A percentile compares a stretch with the other conserved stretches of the same genome.
These are phyloP conservation scores for Gymnopilus dilepis DNA, from an alignment of 768 basidiomycete genomes.

Conservation along the genomic window DNA sequence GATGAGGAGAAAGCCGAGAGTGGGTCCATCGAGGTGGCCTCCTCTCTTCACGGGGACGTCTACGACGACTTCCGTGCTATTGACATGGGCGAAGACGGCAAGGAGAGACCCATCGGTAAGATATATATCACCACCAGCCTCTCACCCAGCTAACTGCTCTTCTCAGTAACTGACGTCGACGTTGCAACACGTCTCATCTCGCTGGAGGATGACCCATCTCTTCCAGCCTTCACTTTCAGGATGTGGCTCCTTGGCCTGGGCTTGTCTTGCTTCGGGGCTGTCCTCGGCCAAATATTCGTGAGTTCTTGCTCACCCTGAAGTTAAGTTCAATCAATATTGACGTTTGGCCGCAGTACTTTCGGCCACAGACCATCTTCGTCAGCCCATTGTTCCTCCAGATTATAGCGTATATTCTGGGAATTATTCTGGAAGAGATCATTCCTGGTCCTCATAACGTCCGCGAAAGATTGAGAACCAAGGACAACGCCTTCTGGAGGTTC, in stretches of 20 bases:
- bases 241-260: conserved; percentile 61
- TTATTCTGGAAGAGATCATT: conserved; percentile 44
- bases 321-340: background rate
- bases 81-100: conserved; percentile 51
- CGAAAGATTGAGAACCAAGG: conserved; percentile 32
- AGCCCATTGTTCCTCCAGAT: conserved; percentile 57
- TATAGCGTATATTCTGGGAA: conserved; percentile 57
- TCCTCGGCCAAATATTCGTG: conserved; percentile 55
- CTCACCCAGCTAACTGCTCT: background rate
- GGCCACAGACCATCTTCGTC: conserved; percentile 55
- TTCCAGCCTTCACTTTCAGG: conserved; percentile 58
- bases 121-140: background rate
- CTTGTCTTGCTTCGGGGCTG: conserved; percentile 59
- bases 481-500: conserved; percentile 55
- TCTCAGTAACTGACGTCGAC: conserved; percentile 49
- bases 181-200: conserved; percentile 55
- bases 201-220: conserved; percentile 55
- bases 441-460: conserved; percentile 40
- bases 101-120: conserved; percentile 55
- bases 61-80: conserved; percentile 39
- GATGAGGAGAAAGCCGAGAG: conserved; percentile 7
- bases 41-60: conserved; percentile 30
- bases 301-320: conserved; percentile 14
- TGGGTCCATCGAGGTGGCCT: conserved; percentile 17
- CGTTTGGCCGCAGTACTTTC: conserved; percentile 47